Evolutionary conservation across 2,329 filamentous ascomycete species (phyloP), one percentile per base, ranked within the genome.

Genomic region (Fusarium siculi): DNA sequence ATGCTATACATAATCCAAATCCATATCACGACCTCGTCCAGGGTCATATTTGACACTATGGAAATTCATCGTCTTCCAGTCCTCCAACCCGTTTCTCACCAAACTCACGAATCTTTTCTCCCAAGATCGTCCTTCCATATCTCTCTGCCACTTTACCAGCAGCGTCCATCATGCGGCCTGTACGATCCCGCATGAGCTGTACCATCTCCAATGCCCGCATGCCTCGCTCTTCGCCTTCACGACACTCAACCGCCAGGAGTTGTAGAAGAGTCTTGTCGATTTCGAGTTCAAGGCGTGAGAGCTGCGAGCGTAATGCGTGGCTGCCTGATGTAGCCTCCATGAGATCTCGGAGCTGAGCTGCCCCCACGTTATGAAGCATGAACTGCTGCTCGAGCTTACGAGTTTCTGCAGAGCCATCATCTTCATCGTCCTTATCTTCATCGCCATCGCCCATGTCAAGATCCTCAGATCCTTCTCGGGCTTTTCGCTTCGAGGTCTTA

Each of bases 191-290:
- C 91, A 99, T 93, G 78, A 99, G 85, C 70, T 89, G 87, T 36
- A 97, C 96, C 77, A 98, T 89, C 83, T 99, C 97, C 40, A 99
- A 85, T 2, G 96, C 96, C 75, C 96, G 94, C 94, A 98, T 98
- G 10, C 95, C 96, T 36, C 93, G 88, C 72, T 98, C 95, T 81
- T 99, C 96, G 49, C 95, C 94, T 74, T 96, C 94, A 67, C 95
- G 91, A 81, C 96, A 99, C 85, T 98, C 96, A 11, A 92, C 86
- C 5, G 94, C 95, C 79, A 99, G 86, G 80, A 98, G 88, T 84
- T 98, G 95, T 72, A 99, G 85, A 56, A 99, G 86, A 47, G 92
- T 91, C 85, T 97, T 97, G 85, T 99, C 95, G 42, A 97, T 90
- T 49, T 97, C 94, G 49, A 97, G 85, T 81, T 97, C 93, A 62